Evolutionary conservation across 106 monocot genomes (phyloP).

Genomic region (Acorus calamus): DNA sequence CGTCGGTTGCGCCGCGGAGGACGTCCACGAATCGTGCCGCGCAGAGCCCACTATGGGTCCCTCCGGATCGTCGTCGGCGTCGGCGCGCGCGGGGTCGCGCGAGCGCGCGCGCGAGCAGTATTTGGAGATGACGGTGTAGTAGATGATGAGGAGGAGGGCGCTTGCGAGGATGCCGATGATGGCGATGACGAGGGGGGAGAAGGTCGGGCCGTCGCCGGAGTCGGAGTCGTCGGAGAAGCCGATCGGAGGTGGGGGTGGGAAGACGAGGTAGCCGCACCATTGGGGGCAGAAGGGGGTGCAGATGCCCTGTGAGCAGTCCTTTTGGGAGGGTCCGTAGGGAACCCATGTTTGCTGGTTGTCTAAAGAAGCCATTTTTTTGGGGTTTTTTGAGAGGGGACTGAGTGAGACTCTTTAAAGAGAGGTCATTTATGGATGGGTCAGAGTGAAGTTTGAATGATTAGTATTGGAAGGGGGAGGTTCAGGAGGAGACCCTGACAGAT

Average conservation of each 20-base stretch:
- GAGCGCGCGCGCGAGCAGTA: constrained; percentile 34
- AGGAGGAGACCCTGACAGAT: too few relatives aligned
- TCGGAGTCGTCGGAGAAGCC: constrained; percentile 14
- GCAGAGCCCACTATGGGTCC: not conserved
- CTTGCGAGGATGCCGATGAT: constrained; percentile 82
- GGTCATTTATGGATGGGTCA: not conserved
- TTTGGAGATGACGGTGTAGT: constrained; percentile 68
- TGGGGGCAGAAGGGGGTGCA: constrained; percentile 80
- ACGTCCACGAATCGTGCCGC: constrained; percentile 24
- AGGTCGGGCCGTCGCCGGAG: constrained; percentile 56
- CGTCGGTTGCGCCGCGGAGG: not conserved
- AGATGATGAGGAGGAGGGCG: constrained; percentile 57
- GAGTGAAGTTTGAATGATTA: not conserved
- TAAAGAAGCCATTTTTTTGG: constrained; percentile 13
- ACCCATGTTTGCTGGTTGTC: constrained; percentile 25
- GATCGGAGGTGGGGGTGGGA: constrained; percentile 37
- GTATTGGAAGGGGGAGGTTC: too few relatives aligned
- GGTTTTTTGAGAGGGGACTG: too few relatives aligned
- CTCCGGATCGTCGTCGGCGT: not conserved
- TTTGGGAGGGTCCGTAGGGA: constrained; percentile 29
- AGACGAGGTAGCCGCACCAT: constrained; percentile 68
- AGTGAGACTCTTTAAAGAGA: too few relatives aligned
- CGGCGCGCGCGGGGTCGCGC: not conserved
- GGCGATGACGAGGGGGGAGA: constrained; percentile 27
- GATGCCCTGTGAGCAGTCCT: constrained; percentile 72